Evolutionary conservation across 169 alveolate genomes (phyloP).

Genomic region (Perkinsus olseni): DNA sequence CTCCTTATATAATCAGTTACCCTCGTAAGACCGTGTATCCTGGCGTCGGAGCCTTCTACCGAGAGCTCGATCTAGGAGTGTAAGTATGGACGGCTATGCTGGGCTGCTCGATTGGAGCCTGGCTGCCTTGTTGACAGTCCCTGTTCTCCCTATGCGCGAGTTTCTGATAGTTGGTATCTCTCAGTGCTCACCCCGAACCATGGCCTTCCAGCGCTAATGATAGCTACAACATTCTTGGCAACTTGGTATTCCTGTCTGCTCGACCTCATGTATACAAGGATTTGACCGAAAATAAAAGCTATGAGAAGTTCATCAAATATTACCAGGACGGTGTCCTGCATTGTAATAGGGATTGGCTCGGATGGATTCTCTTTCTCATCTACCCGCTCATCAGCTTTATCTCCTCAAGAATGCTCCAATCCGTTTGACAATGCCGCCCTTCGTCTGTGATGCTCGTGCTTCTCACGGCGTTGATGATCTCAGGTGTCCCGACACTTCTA

Average conservation of each 20-base stretch:
- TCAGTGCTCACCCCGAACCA: not conserved
- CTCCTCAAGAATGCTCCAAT: no score
- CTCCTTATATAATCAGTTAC: not conserved
- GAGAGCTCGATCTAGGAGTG: not conserved
- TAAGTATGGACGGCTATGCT: not conserved
- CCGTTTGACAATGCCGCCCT: no score
- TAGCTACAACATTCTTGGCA: not conserved
- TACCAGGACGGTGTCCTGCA: not conserved
- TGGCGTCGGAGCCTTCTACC: slow-evolving; percentile 1
- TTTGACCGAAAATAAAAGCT: not conserved
- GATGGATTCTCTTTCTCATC: not conserved
- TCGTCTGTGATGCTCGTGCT: no score
- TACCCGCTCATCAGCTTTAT: no score
- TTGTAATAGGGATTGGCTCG: not conserved
- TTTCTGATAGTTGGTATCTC: not conserved
- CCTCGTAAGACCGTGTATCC: slow-evolving; percentile 9
- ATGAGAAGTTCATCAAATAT: not conserved
- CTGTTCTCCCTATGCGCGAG: not conserved
- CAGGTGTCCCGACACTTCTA: slow-evolving; percentile 5
- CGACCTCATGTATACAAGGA: slow-evolving; percentile 2
- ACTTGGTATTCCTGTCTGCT: not conserved
- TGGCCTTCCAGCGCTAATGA: not conserved
- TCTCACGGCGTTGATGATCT: not conserved
- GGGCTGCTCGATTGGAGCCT: no score
- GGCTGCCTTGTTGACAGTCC: no score